Conservation (phyloP, 2,329 filamentous ascomycete genomes). For the Pseudogymnoascus sp. region DNA sequence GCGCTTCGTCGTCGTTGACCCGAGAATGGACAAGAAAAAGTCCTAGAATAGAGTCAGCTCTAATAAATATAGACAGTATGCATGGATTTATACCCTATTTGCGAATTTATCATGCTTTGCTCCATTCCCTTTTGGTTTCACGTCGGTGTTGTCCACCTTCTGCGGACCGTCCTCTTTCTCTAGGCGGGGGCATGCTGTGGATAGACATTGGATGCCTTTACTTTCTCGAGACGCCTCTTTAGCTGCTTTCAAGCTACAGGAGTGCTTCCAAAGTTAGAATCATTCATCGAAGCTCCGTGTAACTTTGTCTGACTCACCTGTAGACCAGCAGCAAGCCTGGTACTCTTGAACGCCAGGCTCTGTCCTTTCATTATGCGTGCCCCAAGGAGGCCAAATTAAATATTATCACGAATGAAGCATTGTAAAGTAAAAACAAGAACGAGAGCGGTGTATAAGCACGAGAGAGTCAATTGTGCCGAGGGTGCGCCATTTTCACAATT, state of each 20-base stretch:
- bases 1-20: constrained; percentile 82
- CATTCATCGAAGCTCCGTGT: constrained; percentile 11
- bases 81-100: constrained; percentile 36
- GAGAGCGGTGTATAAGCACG: neutral
- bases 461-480: neutral
- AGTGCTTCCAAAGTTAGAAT: constrained; percentile 13
- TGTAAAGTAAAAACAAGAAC: neutral
- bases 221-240: constrained; percentile 9
- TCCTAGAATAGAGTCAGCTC: constrained; percentile 45
- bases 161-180: constrained; percentile 19
- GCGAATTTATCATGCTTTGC: constrained; percentile 39
- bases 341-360: constrained; percentile 25
- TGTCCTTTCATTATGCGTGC: constrained; percentile 27
- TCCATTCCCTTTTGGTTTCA: constrained; percentile 28
- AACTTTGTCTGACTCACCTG: constrained; percentile 22
- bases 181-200: constrained; percentile 15
- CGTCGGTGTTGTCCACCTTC: constrained; percentile 23
- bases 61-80: neutral
- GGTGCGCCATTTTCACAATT: constrained; percentile 2
- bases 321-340: constrained; percentile 26
- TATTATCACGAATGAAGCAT: constrained; percentile 5
- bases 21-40: constrained; percentile 77
- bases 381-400: constrained; percentile 1
- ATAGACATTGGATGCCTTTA: constrained; percentile 14
- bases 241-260: neutral